A percentile compares a stretch with the other conserved stretches of the same genome.
phyloP scores from a whole-genome alignment of 2,329 filamentous ascomycete genomes.

The Furcasterigmium furcatum region DNA sequence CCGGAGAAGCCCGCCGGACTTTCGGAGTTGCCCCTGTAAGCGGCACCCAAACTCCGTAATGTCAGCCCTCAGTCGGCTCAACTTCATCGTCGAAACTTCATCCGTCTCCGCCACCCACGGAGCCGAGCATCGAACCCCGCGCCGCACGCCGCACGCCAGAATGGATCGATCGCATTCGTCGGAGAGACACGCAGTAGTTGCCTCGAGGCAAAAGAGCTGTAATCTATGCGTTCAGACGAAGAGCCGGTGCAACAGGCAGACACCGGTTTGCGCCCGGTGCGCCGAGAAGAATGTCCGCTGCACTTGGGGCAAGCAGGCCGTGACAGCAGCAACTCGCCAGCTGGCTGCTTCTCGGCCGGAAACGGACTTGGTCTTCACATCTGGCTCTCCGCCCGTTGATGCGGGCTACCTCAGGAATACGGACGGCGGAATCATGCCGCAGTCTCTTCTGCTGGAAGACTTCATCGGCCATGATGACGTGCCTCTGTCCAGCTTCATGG shows the following conservation, averaged over 20 bases:
- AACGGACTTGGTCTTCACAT: background rate
- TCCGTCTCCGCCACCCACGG: too few species aligned
- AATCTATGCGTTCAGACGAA: slow-evolving; percentile 43
- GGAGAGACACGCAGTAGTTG: too few species aligned
- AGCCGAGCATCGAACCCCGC: too few species aligned
- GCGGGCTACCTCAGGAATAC: background rate
- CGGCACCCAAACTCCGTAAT: too few species aligned
- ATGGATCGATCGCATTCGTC: too few species aligned
- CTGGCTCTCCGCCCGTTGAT: background rate
- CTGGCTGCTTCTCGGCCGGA: background rate
- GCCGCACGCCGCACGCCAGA: too few species aligned
- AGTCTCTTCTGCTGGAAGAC: background rate
- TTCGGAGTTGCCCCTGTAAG: too few species aligned
- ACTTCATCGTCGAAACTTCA: too few species aligned
- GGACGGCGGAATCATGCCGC: background rate
- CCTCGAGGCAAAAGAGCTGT: slow-evolving; percentile 47
- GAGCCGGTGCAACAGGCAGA: slow-evolving; percentile 40
- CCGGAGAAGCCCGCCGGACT: too few species aligned
- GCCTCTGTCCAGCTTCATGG: too few species aligned
- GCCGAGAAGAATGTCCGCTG: slow-evolving; percentile 34
- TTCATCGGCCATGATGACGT: too few species aligned
- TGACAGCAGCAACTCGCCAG: background rate
- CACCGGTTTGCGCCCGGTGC: slow-evolving; percentile 37
- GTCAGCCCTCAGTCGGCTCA: too few species aligned
- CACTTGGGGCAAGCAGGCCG: slow-evolving; percentile 23